Evolutionary conservation across 345 rosid genomes (phyloP).

Genomic region (Melaleuca alternifolia): DNA sequence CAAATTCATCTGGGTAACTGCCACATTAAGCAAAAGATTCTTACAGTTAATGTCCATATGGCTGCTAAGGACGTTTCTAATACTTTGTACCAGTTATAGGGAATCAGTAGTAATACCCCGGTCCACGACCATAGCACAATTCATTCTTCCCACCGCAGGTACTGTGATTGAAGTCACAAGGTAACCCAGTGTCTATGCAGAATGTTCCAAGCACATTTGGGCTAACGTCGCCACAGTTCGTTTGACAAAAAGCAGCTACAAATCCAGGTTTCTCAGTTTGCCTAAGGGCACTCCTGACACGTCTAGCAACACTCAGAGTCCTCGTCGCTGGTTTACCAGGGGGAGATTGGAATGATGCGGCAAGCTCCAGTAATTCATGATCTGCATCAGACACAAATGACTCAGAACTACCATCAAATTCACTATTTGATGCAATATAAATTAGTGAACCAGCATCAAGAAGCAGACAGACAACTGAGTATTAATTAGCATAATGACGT

Average conservation of each 20-base stretch:
- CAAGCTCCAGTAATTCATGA: constrained; percentile 80
- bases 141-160: constrained; percentile 95
- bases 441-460: background rate
- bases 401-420: background rate
- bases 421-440: background rate
- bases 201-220: constrained; percentile 97
- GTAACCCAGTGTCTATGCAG: constrained; percentile 78
- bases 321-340: constrained; percentile 66
- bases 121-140: constrained; percentile 91
- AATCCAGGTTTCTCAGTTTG: constrained; percentile 71
- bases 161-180: constrained; percentile 98
- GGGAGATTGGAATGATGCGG: constrained; percentile 70
- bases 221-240: constrained; percentile 97
- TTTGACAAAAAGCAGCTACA: constrained; percentile 96
- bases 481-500: background rate
- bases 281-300: constrained; percentile 77
- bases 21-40: background rate
- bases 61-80: background rate
- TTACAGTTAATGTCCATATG: background rate
- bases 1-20: constrained; percentile 95
- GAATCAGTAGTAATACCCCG: constrained; percentile 45
- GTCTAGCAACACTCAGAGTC: constrained; percentile 54
- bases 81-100: background rate
- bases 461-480: background rate
- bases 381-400: constrained; percentile 21